Conservation (phyloP, 179 eudicot species). For the Gypsophila paniculata region DNA sequence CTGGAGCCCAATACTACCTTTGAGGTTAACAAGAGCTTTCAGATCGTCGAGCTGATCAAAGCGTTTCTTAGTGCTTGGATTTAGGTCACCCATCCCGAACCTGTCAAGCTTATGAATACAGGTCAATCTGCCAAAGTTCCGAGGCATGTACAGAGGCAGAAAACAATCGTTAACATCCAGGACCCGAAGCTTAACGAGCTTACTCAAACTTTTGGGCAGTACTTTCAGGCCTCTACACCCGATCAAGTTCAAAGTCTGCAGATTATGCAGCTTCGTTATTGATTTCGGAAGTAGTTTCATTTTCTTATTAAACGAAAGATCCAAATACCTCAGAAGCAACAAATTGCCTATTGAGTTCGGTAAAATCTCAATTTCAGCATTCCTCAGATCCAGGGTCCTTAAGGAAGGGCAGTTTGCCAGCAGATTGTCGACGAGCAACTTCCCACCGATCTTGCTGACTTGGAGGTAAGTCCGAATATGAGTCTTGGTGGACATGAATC, state of each 20-base stretch:
- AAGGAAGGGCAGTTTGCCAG: no score
- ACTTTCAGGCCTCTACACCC: conserved; percentile 15
- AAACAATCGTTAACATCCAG: conserved; percentile 23
- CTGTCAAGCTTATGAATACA: conserved; percentile 25
- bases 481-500: background rate
- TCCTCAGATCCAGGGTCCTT: no score
- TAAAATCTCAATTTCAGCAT: no score
- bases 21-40: conserved; percentile 21
- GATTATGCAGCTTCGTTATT: no score
- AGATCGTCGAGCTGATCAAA: conserved; percentile 19
- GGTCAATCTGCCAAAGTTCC: conserved; percentile 27
- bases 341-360: no score
- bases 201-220: conserved; percentile 30
- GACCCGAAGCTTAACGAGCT: conserved; percentile 30
- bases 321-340: no score
- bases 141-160: conserved; percentile 24
- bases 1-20: conserved; percentile 6
- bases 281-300: no score
- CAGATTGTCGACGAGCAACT: no score
- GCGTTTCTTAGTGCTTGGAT: background rate
- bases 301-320: no score
- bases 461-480: no score
- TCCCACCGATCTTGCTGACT: no score
- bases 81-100: conserved; percentile 24
- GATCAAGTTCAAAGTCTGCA: conserved; percentile 7